Evolutionary conservation across 768 basidiomycete genomes (phyloP).

Genomic region (Kwoniella sp.): DNA sequence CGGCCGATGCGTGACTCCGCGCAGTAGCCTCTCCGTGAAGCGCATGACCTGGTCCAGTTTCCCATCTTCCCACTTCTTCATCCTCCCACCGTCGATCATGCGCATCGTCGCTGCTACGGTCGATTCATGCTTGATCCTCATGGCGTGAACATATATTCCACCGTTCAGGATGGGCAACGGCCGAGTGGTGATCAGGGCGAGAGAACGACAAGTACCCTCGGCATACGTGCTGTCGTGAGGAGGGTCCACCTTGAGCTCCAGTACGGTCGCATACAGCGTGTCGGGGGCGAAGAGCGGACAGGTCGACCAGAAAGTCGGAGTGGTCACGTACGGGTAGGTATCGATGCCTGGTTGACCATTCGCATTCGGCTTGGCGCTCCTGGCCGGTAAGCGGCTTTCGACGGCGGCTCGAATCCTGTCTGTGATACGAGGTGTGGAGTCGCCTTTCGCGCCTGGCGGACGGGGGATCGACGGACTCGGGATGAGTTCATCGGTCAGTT

Average conservation of each 20-base stretch:
- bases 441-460: neutral
- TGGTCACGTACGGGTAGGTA: constrained; percentile 1
- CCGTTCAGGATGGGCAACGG: constrained; percentile 14
- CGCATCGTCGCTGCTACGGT: constrained; percentile 2
- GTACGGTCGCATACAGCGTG: constrained; percentile 12
- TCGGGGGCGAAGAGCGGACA: constrained; percentile 14
- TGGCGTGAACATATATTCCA: neutral
- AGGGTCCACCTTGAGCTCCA: constrained; percentile 8
- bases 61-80: constrained; percentile 20
- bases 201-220: constrained; percentile 6
- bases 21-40: constrained; percentile 24
- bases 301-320: constrained; percentile 18
- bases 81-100: constrained; percentile 9
- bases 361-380: too few relatives aligned
- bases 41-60: constrained; percentile 10
- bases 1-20: constrained; percentile 20
- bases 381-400: neutral
- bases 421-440: neutral
- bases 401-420: neutral
- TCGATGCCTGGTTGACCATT: constrained; percentile 10
- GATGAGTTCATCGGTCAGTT: constrained; percentile 19
- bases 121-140: constrained; percentile 6
- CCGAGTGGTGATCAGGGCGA: constrained; percentile 21
- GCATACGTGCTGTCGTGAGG: neutral
- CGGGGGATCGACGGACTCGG: constrained; percentile 10